These are phyloP conservation scores for Cladophialophora carrionii DNA, from an alignment of 2,329 filamentous ascomycete genomes.

Conservation along the genomic window DNA sequence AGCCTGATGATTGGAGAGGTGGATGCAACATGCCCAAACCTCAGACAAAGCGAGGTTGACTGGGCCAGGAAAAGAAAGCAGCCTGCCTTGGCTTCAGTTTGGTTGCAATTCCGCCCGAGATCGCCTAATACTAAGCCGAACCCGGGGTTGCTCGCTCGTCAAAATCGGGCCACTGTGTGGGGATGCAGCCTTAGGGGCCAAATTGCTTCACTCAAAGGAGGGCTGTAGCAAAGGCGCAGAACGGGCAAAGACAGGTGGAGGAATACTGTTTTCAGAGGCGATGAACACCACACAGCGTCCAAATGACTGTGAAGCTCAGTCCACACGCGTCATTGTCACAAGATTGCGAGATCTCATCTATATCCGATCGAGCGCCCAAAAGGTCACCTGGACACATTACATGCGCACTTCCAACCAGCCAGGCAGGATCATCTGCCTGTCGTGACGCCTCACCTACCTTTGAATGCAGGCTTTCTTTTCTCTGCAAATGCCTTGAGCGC, in stretches of 20 bases:
- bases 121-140: constrained; percentile 9
- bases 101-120: constrained; percentile 16
- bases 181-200: constrained; percentile 6
- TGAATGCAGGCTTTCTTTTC: constrained; percentile 72
- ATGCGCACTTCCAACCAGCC: not conserved
- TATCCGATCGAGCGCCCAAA: not conserved
- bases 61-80: not conserved
- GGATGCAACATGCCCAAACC: constrained; percentile 10
- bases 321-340: constrained; percentile 1
- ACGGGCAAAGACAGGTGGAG: not conserved
- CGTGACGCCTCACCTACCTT: constrained; percentile 43
- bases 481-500: constrained; percentile 82
- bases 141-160: not conserved
- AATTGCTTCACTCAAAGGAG: not conserved
- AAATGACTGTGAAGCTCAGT: not conserved
- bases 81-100: constrained; percentile 8
- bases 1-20: constrained; percentile 22
- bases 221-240: not conserved
- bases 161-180: constrained; percentile 16
- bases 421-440: constrained; percentile 1
- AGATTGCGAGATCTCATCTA: not conserved
- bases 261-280: not conserved
- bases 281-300: not conserved
- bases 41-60: constrained; percentile 22
- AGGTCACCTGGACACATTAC: constrained; percentile 5